A percentile compares a stretch with the other conserved stretches of the same genome.
These are phyloP conservation scores for Mycena belliarum DNA, from an alignment of 768 basidiomycete species.

Conservation along the genomic window DNA sequence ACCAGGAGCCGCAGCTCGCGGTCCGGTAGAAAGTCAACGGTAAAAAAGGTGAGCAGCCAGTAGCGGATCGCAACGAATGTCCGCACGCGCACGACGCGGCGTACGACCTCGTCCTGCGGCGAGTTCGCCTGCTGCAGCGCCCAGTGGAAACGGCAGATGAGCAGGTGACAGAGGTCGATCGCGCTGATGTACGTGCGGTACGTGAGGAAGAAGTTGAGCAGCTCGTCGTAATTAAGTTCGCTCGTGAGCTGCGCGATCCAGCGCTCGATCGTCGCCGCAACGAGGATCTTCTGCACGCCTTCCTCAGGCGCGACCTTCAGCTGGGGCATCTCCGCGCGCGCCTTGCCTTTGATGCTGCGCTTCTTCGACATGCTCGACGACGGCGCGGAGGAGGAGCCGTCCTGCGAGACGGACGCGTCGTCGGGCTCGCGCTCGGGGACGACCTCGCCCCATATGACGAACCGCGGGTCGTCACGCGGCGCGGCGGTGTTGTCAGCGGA, in stretches of 20 bases:
- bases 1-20: slow-evolving; percentile 72
- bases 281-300: slow-evolving; percentile 52
- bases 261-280: slow-evolving; percentile 90
- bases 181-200: slow-evolving; percentile 84
- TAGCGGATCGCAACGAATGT: slow-evolving; percentile 90
- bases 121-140: slow-evolving; percentile 57
- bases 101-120: slow-evolving; percentile 64
- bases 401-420: slow-evolving; percentile 40
- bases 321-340: slow-evolving; percentile 27
- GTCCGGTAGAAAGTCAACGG: slow-evolving; percentile 83
- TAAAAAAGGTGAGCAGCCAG: slow-evolving; percentile 90
- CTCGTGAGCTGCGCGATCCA: slow-evolving; percentile 92
- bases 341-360: slow-evolving; percentile 35
- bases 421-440: slow-evolving; percentile 34
- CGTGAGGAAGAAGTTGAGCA: slow-evolving; percentile 89
- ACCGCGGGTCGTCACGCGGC: slow-evolving; percentile 85
- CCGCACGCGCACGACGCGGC: slow-evolving; percentile 80
- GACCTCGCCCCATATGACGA: slow-evolving; percentile 86
- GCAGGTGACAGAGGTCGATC: slow-evolving; percentile 75
- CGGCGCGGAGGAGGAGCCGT: slow-evolving; percentile 38
- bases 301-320: slow-evolving; percentile 27
- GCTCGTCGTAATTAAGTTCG: slow-evolving; percentile 82
- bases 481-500: slow-evolving; percentile 66
- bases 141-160: slow-evolving; percentile 91
- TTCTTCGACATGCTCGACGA: slow-evolving; percentile 40